Base-by-base conservation (phyloP, 768 basidiomycete genomes). In the Asterophora lycoperdoides region DNA sequence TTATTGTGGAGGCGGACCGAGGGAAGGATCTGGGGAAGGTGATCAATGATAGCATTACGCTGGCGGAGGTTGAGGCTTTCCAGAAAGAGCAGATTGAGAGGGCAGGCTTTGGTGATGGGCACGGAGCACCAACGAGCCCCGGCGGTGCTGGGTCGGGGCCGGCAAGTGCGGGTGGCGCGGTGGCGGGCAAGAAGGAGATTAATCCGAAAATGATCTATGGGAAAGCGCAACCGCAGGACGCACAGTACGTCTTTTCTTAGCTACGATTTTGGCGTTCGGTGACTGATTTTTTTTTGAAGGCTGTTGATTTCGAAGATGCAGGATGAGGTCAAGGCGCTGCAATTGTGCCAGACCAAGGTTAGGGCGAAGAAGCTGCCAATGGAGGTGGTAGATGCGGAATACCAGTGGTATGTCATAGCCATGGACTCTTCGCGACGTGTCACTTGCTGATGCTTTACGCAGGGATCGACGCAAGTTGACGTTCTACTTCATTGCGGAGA, bases 321-420 rank as follows among this genome's bases (percentile, higher is more conserved):
- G 60, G 95, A 99, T 66, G 95, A 99, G 68, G 68, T 82, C 48
- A 93, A 94, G 69, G 95, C 95, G 17, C 71, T 99, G 37, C 84
- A 89, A 60, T 72, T 97, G 46, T 96, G 94, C 58, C 83, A 92
- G 66, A 89, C 76, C 52, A 97, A 97, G 67, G 94, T 96, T 11
- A 75, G 84, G 45, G 91, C 93, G 65, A 89, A 94, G 72, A 93
- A 93, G 64, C 70, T 97, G 62, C 93, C 93, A 14, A 99, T 99
- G 95, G 92, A 97, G 67, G 93, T 99, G 50, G 84, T 96, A 41
- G 95, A 97, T 67, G 95, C 94, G 28, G 95, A 98, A 69, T 99
- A 94, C 71, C 95, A 99, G 64, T 98, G 93, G 93, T 93, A 48
- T 23, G 86, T 70, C 1, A 4, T 17, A 17, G 38, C 48, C 13